Percentiles rank a stretch among this genome's conserved stretches.
phyloP scores from a whole-genome alignment of 2,329 filamentous ascomycete species.

The Gaeumannomyces sp. region DNA sequence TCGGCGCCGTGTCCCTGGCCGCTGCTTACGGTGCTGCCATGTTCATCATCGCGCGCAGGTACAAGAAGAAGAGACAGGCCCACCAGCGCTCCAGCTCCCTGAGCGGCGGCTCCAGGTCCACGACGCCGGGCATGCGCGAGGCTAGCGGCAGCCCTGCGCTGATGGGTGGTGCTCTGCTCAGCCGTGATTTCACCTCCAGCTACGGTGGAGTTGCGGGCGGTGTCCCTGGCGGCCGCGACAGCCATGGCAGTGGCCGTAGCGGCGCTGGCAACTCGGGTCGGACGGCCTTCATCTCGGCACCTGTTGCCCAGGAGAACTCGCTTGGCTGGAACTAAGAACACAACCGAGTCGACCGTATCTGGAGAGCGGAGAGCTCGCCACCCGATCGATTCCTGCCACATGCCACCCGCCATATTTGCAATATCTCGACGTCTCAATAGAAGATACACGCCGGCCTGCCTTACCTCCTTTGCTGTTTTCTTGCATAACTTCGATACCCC shows the following conservation, averaged over 20 bases:
- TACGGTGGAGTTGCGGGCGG: conserved; percentile 43
- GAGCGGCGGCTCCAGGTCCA: conserved; percentile 32
- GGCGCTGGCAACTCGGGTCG: conserved; percentile 48
- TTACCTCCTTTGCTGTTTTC: conserved; percentile 21
- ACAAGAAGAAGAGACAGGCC: conserved; percentile 76
- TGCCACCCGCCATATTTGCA: conserved; percentile 1
- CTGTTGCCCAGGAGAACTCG: conserved; percentile 89
- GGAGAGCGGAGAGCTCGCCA: neutral
- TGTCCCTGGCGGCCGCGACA: conserved; percentile 37
- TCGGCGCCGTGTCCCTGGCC: conserved; percentile 71
- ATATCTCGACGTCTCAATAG: conserved; percentile 9
- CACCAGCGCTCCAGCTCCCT: conserved; percentile 75
- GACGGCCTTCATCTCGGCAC: conserved; percentile 71
- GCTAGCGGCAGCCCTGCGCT: conserved; percentile 48
- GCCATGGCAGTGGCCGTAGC: conserved; percentile 48
- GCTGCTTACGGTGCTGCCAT: conserved; percentile 89
- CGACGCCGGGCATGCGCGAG: conserved; percentile 46
- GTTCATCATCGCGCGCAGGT: conserved; percentile 86
- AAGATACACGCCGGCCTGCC: conserved; percentile 23
- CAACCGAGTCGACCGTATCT: conserved; percentile 2
- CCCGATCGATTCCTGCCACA: neutral
- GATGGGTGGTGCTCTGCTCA: conserved; percentile 64
- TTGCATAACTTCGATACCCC: conserved; percentile 37
- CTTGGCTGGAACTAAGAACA: conserved; percentile 82
- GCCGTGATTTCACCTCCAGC: conserved; percentile 45